phyloP scores from a whole-genome alignment of 768 basidiomycete genomes.

The Russula brevipes region DNA sequence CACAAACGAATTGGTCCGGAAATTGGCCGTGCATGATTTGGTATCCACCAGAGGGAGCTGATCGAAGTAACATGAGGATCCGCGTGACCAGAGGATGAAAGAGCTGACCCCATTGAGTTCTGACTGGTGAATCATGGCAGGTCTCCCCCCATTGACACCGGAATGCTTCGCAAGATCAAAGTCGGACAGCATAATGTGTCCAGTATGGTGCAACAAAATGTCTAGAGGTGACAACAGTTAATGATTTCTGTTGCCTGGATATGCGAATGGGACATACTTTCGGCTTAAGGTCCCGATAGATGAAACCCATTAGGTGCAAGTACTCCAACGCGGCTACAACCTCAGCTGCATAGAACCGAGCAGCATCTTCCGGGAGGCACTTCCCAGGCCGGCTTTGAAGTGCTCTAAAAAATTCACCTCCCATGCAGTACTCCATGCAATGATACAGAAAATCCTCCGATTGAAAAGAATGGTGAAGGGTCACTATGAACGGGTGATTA shows the following conservation, averaged over 20 bases:
- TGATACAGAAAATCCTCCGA: slow-evolving; percentile 97
- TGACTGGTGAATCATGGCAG: slow-evolving; percentile 79
- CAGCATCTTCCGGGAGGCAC: slow-evolving; percentile 91
- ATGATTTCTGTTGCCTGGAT: slow-evolving; percentile 15
- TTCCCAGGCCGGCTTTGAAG: slow-evolving; percentile 95
- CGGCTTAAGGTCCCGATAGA: slow-evolving; percentile 98
- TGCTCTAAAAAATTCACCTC: slow-evolving; percentile 98
- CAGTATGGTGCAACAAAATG: slow-evolving; percentile 94
- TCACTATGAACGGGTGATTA: slow-evolving; percentile 99
- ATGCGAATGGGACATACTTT: slow-evolving; percentile 62
- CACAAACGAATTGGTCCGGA: slow-evolving; percentile 98
- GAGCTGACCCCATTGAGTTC: slow-evolving; percentile 74
- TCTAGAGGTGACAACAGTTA: slow-evolving; percentile 46
- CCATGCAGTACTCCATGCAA: slow-evolving; percentile 99
- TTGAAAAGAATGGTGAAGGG: slow-evolving; percentile 98
- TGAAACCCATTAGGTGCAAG: slow-evolving; percentile 98
- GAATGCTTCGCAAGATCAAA: slow-evolving; percentile 98
- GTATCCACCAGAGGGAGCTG: slow-evolving; percentile 94
- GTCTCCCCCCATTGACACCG: slow-evolving; percentile 75
- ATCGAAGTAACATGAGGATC: slow-evolving; percentile 22
- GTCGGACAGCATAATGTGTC: slow-evolving; percentile 99
- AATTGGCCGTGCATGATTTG: slow-evolving; percentile 94
- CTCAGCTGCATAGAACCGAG: slow-evolving; percentile 97
- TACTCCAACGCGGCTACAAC: slow-evolving; percentile 97
- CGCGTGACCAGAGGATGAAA: not conserved